Conservation (phyloP, 2,329 filamentous ascomycete species). For the Botryotinia narcissicola region DNA sequence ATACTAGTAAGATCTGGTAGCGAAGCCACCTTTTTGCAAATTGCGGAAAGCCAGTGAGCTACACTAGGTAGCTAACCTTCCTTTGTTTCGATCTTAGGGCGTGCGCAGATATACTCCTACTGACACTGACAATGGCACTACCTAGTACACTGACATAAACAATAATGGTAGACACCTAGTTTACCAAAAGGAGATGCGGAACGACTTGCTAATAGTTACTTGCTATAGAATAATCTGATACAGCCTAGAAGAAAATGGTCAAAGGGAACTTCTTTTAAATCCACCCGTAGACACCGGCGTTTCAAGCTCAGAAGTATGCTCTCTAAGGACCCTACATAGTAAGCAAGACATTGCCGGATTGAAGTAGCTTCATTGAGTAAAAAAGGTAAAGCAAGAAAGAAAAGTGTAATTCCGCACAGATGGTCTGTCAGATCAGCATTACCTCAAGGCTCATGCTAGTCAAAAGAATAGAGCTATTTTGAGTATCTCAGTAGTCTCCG, state of each 20-base stretch:
- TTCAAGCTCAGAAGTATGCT: neutral
- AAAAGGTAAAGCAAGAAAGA: neutral
- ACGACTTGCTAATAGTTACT: neutral
- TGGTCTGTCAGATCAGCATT: slow-evolving; percentile 7
- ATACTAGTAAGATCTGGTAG: neutral
- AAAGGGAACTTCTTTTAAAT: neutral
- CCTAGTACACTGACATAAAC: neutral
- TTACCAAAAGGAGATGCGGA: neutral
- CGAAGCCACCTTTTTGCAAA: neutral
- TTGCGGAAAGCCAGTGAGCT: neutral
- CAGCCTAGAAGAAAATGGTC: neutral
- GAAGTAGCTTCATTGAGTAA: neutral
- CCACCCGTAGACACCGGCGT: neutral
- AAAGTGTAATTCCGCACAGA: neutral
- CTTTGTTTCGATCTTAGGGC: slow-evolving; percentile 8
- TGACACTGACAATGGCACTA: neutral
- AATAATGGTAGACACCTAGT: neutral
- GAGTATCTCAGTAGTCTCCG: neutral
- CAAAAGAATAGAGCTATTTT: neutral
- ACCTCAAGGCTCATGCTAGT: slow-evolving; percentile 4
- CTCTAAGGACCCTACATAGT: neutral
- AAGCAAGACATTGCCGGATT: neutral
- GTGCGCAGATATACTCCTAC: neutral
- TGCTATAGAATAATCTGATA: slow-evolving; percentile 7
- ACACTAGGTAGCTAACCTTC: neutral